Evolutionary conservation across 495 filamentous ascomycete genomes (phyloP), one percentile per base, ranked within the genome.

Genomic region (Talaromyces ruber): DNA sequence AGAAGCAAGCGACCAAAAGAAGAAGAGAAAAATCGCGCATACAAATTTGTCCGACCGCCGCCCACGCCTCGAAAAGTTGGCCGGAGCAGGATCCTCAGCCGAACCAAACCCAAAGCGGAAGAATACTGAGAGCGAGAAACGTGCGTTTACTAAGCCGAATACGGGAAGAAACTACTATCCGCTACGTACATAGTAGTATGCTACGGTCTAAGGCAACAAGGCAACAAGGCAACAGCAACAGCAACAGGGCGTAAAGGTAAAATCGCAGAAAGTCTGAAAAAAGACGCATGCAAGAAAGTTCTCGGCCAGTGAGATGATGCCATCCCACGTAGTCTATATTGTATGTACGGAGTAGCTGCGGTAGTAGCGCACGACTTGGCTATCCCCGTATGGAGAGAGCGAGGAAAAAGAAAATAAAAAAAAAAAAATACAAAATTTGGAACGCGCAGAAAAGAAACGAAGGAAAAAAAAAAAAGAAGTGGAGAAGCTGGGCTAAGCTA

Each of bases 41-140:
- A 59, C 57, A 59, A 59, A 59, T 25, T 7, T 58, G 56, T 58
- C 56, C 56, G 56, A 58, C 56, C 56, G 56, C 56, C 18, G 18
- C 8, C 28, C 28, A 21, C 47, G 22, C 18, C 22, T 25, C 8
- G 43, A 47, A 47, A 47, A 53, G 50, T 53, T 53, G 25, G n/a
- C 50, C 50, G 21, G 25, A 53, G 47, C 18, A 28, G 50, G 50
- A 53, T n/a, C 43, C 16, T 47, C 8, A 47, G 43, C 43, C n/a
- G 3, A n/a, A 16, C 50, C 28, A 53, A 28, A n/a, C 50, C 50
- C 14, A 28, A 53, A 53, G 22, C 22, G 21, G 50, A 53, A 53
- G 43, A 21, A 21, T 47, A 47, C 3, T 47, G 43, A 47, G 43
- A 47, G 34, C 14, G 34, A 39, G 34, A 39, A 39, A 39, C 34